Base-by-base conservation (phyloP, 306 rosid species). In the Cercis canadensis region DNA sequence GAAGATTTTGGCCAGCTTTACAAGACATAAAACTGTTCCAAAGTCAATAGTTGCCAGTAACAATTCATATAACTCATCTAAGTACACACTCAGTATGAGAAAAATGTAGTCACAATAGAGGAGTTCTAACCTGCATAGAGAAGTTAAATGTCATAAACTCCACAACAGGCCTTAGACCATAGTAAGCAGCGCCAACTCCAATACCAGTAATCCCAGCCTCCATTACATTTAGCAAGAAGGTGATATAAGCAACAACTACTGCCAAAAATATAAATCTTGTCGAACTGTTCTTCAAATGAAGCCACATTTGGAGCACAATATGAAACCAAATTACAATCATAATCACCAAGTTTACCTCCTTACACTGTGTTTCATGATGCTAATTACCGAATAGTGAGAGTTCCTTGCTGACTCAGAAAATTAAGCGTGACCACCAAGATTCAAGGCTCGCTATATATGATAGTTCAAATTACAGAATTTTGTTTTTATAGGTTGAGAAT, bases 61-160 rank as follows among this genome's bases (percentile, higher is more conserved):
- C 11, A 72, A 16, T 51, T 14, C 52, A 40, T n/a, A 8, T 39
- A 43, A 43, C 37, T 55, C 4, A 15, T 32, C 41, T 31, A 47
- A 72, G 17, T 11, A 19, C 49, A 74, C 16, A 9, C 29, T 57
- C n/a, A 18, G 17, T 58, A 56, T 31, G 57, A 65, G 51, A 60
- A 40, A 50, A 19, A 18, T 4, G 68, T 47, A 62, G n/a, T n/a
- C 51, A 55, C 61, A 44, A 54, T 40, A 16, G 55, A 67, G 59
- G 67, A 55, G 32, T 32, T 55, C 82, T 67, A 80, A 94, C 99
- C 99, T 95, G 99, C 99, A 95, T 91, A 51, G 99, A 95, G 89
- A 95, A 95, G 86, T 95, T 95, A 84, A 95, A 95, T 65, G 99
- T 95, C 99, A 95, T 95, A 69, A 95, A 95, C 87, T 95, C 99